Conservation (phyloP, 2,329 filamentous ascomycete genomes). For the Penicillium sumatraense region DNA sequence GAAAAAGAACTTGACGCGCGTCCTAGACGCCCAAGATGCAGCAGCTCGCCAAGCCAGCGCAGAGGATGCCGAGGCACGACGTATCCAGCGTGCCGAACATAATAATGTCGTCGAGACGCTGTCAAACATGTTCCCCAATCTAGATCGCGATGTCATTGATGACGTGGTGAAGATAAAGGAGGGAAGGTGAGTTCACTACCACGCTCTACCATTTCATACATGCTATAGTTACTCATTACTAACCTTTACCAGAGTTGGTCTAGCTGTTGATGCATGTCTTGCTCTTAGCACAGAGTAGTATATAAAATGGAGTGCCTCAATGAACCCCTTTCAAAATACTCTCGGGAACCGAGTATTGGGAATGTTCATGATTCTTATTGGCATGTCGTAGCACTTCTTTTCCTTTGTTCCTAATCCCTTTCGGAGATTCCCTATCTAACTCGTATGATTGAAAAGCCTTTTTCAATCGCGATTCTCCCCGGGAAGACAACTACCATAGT, state of each 20-base stretch:
- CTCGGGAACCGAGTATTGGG: not conserved
- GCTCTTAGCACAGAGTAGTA: conserved; percentile 61
- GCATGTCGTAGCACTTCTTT: not conserved
- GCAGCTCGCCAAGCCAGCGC: conserved; percentile 89
- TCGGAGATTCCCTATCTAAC: not conserved
- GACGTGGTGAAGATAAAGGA: conserved; percentile 97
- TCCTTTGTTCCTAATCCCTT: not conserved
- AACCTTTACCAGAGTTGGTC: conserved; percentile 65
- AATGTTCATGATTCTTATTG: not conserved
- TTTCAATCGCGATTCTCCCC: not conserved
- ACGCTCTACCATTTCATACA: not conserved
- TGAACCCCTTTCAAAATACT: not conserved
- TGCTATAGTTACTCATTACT: conserved; percentile 10
- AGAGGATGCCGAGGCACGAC: conserved; percentile 83
- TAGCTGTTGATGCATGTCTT: conserved; percentile 85
- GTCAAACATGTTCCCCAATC: conserved; percentile 93
- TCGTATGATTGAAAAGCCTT: not conserved
- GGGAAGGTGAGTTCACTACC: conserved; percentile 71
- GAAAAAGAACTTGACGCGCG: conserved; percentile 39
- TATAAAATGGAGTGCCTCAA: conserved; percentile 16
- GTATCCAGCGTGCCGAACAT: conserved; percentile 83
- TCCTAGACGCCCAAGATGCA: conserved; percentile 78
- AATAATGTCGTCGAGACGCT: conserved; percentile 90
- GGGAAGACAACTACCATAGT: not conserved
- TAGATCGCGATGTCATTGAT: conserved; percentile 92